Evolutionary conservation across 768 basidiomycete genomes (phyloP), one percentile per base, ranked within the genome.

Genomic region (Stropharia rugosoannulata): DNA sequence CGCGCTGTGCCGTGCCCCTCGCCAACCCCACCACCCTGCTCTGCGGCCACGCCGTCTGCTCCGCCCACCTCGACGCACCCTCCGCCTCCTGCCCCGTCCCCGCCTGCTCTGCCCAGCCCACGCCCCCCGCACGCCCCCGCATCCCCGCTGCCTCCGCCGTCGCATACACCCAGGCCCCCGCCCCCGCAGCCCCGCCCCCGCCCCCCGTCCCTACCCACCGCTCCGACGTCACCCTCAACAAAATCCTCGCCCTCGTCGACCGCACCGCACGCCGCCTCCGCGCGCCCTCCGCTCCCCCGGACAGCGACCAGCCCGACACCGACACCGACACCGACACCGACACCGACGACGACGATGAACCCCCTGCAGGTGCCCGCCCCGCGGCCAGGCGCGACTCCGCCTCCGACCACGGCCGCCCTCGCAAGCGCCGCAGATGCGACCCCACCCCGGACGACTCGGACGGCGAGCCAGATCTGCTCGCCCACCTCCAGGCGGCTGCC

Each of bases 1-100:
- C 82, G 3, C 64, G 81, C 68, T 90, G 89, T 61, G 3, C 81
- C 76, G 8, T 70, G 79, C 53, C 76, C 63, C 66, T 94, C 76
- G 78, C 32, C 72, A 70, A 61, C 75, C 93, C 75, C 71, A 87
- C 62, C 74, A 94, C 76, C 0, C 84, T 96, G 39, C 80, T 75
- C 62, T 97, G 94, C 65, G 94, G 94, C 51, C 94, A 97, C 67
- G 80, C 93, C 18, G 59, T 95, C 59, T 97, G 93, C 63, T 69
- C 82, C 0, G 43, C 19, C n/a, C 90, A 91, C 65, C 58, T 61
- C 15, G 61, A 78, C 22, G 53, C 44, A 67, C 56, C 59, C 60
- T 1, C 67, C 39, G 36, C 54, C 18, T 59, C 57, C 39, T 74
- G 73, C 56, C 74, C 75, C 5, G 56, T 73, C 25, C 66, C 68